phyloP scores from a whole-genome alignment of 2,329 filamentous ascomycete genomes.

The Gremmenia infestans region DNA sequence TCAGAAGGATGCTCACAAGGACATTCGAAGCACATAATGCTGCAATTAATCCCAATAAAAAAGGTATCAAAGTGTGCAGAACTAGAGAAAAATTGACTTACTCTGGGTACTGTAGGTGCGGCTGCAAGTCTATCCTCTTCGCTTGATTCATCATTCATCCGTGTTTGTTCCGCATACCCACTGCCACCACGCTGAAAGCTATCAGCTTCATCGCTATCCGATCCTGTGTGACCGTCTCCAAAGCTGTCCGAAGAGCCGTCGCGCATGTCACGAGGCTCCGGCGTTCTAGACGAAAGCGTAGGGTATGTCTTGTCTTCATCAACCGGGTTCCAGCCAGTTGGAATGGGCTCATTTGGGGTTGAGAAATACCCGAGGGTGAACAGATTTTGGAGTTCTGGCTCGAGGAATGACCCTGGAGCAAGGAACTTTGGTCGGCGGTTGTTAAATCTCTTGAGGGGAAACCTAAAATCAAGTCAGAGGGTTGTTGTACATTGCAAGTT shows the following conservation, averaged over 20 bases:
- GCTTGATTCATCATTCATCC: constrained; percentile 56
- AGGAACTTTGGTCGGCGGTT: constrained; percentile 47
- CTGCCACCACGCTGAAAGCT: constrained; percentile 16
- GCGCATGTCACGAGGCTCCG: constrained; percentile 20
- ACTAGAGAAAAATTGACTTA: constrained; percentile 15
- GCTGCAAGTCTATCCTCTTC: constrained; percentile 40
- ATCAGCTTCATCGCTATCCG: constrained; percentile 46
- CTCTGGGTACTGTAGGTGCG: constrained; percentile 10
- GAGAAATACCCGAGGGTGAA: constrained; percentile 71
- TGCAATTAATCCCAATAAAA: no score
- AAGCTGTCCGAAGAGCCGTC: constrained; percentile 16
- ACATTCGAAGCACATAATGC: neutral
- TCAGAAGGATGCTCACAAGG: constrained; percentile 16
- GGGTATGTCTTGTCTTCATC: constrained; percentile 52
- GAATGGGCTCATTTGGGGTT: constrained; percentile 51
- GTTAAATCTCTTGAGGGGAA: constrained; percentile 19
- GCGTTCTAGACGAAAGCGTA: constrained; percentile 44
- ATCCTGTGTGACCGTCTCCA: constrained; percentile 38
- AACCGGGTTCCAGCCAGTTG: constrained; percentile 63
- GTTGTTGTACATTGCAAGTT: neutral
- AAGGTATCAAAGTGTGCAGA: neutral
- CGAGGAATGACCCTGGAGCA: constrained; percentile 52
- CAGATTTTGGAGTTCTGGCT: constrained; percentile 59
- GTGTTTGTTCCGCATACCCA: constrained; percentile 34
- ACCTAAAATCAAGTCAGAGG: constrained; percentile 4